Conservation (phyloP, 768 basidiomycete genomes). For the Podaxis sp. region DNA sequence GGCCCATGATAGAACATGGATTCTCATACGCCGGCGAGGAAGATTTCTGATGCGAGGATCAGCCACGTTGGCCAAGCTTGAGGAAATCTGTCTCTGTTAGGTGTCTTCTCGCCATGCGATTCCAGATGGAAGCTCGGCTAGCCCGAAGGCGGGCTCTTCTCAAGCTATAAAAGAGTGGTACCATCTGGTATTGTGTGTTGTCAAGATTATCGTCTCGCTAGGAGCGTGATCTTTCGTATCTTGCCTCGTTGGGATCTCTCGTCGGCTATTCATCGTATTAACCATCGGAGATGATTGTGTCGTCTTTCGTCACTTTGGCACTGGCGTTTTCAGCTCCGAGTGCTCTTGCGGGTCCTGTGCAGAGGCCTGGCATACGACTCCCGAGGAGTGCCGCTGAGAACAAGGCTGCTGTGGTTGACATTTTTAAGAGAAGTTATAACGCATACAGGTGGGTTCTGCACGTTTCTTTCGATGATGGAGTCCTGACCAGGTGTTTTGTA, state of each 20-base stretch:
- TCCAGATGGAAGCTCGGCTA: not conserved
- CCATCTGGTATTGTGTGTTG: too few relatives aligned
- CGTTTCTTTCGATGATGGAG: not conserved
- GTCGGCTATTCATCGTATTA: not conserved
- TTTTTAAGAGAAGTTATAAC: slow-evolving; percentile 51
- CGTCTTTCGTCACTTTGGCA: not conserved
- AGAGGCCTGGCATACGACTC: slow-evolving; percentile 39
- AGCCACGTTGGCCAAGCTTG: not conserved
- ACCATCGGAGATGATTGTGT: not conserved
- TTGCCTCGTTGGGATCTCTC: not conserved
- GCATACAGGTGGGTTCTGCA: slow-evolving; percentile 48
- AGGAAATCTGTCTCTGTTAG: not conserved
- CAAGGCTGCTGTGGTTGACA: slow-evolving; percentile 39
- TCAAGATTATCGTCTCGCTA: too few relatives aligned
- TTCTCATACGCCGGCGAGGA: not conserved
- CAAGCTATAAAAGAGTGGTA: slow-evolving; percentile 3
- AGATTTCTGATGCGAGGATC: not conserved
- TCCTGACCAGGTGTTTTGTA: slow-evolving; percentile 20
- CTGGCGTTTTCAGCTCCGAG: not conserved
- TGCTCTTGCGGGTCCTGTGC: slow-evolving; percentile 36
- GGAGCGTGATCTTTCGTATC: not conserved
- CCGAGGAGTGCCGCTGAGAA: slow-evolving; percentile 38
- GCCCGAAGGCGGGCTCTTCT: not conserved
- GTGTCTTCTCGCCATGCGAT: slow-evolving; percentile 2
- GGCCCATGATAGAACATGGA: not conserved